A percentile compares a stretch with the other conserved stretches of the same genome.
Conservation (phyloP, 139 green algal species). For the Chlamydomonas applanata region DNA sequence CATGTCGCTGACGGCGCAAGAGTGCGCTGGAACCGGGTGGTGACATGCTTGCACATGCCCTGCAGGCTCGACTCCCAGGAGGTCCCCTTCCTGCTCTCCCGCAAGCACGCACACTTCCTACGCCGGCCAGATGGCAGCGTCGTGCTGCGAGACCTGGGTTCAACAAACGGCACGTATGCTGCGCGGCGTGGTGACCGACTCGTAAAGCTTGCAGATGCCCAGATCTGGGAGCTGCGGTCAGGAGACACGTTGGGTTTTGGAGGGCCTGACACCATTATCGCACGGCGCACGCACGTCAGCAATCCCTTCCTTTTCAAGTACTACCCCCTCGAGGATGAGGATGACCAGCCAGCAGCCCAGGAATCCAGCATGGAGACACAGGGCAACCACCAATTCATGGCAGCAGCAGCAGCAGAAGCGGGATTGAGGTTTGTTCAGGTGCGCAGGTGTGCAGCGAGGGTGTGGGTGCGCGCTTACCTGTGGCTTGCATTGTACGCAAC, state of each 20-base stretch:
- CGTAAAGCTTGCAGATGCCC: conserved; percentile 8
- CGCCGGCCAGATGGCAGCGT: conserved; percentile 29
- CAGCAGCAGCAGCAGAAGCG: not conserved
- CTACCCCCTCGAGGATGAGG: conserved; percentile 16
- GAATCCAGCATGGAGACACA: too few species aligned
- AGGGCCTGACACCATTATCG: conserved; percentile 44
- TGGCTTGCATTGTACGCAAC: too few species aligned
- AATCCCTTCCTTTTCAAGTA: conserved; percentile 54
- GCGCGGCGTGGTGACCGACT: conserved; percentile 21
- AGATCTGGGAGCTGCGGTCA: conserved; percentile 16
- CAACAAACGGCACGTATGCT: conserved; percentile 43
- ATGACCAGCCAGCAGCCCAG: not conserved
- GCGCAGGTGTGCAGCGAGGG: not conserved
- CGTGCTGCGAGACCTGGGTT: conserved; percentile 27
- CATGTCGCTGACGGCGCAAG: too few species aligned
- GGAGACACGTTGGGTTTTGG: conserved; percentile 36
- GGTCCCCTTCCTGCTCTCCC: conserved; percentile 38
- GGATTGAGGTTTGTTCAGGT: too few species aligned
- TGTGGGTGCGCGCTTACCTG: too few species aligned
- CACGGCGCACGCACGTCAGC: conserved; percentile 18
- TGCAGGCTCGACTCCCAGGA: conserved; percentile 36
- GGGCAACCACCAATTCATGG: too few species aligned
- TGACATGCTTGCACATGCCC: too few species aligned
- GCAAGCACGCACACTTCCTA: conserved; percentile 29
- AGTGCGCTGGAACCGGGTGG: too few species aligned